phyloP scores from a whole-genome alignment of 208 protist species.

The Leishmania lainsoni region DNA sequence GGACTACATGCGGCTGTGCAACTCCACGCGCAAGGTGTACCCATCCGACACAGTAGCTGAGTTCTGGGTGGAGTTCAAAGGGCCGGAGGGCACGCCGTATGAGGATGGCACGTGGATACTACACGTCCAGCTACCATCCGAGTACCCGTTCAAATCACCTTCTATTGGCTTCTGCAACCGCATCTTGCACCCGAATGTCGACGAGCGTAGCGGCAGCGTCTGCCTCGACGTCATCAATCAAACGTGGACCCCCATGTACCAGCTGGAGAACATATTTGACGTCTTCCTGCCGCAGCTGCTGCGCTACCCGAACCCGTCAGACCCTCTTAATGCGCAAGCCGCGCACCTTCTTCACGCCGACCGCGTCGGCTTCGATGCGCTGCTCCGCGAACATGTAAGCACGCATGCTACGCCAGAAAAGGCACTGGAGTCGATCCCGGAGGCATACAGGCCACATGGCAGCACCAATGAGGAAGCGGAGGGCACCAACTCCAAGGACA shows the following conservation, averaged over 20 bases:
- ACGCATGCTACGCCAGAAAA: slow-evolving; percentile 61
- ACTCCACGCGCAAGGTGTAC: slow-evolving; percentile 93
- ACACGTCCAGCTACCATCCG: slow-evolving; percentile 95
- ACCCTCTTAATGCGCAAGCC: slow-evolving; percentile 97
- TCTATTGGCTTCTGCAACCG: slow-evolving; percentile 98
- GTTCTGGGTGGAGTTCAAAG: slow-evolving; percentile 97
- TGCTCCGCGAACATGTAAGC: slow-evolving; percentile 73
- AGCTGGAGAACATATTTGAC: slow-evolving; percentile 93
- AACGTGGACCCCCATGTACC: slow-evolving; percentile 99
- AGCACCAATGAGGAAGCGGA: slow-evolving; percentile 15
- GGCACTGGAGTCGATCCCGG: slow-evolving; percentile 48
- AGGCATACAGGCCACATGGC: slow-evolving; percentile 32
- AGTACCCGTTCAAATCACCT: slow-evolving; percentile 98
- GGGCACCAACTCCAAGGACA: slow-evolving; percentile 10
- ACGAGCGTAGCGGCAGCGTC: slow-evolving; percentile 97
- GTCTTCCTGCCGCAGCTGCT: slow-evolving; percentile 98
- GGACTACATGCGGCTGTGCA: slow-evolving; percentile 98
- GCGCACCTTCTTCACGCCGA: slow-evolving; percentile 93
- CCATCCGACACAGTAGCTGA: slow-evolving; percentile 92
- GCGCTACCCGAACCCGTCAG: slow-evolving; percentile 97
- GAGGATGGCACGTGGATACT: slow-evolving; percentile 97
- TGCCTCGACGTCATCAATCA: slow-evolving; percentile 99
- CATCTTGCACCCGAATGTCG: slow-evolving; percentile 99
- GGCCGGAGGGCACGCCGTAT: slow-evolving; percentile 97
- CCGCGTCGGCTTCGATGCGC: slow-evolving; percentile 70